Evolutionary conservation across 768 basidiomycete species (phyloP).

Genomic region (Hydnomerulius pinastri): DNA sequence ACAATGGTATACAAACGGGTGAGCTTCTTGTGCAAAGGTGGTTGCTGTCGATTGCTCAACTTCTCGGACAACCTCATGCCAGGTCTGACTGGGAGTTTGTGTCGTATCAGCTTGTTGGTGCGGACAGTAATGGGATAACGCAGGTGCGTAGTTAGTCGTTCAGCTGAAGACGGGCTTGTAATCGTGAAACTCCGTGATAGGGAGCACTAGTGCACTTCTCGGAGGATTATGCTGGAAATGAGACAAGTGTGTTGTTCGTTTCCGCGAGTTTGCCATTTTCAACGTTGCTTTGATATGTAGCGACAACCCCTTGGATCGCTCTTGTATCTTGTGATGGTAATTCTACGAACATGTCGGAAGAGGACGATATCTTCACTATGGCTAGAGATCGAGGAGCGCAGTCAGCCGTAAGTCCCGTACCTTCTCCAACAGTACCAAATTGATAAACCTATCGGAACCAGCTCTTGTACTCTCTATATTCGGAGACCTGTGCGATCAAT

Average conservation of each 20-base stretch:
- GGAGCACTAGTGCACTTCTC: slow-evolving; percentile 86
- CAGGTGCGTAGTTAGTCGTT: slow-evolving; percentile 43
- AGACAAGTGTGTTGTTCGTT: slow-evolving; percentile 51
- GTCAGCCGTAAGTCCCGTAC: slow-evolving; percentile 60
- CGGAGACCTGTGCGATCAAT: slow-evolving; percentile 76
- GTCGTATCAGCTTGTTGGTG: slow-evolving; percentile 60
- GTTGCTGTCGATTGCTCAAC: slow-evolving; percentile 10
- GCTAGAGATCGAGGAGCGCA: slow-evolving; percentile 78
- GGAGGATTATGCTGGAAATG: slow-evolving; percentile 52
- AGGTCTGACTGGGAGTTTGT: slow-evolving; percentile 57
- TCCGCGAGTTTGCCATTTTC: slow-evolving; percentile 11
- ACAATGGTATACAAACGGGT: slow-evolving; percentile 62
- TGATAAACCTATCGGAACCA: slow-evolving; percentile 26
- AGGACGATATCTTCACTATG: slow-evolving; percentile 79
- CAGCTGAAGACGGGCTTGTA: neutral
- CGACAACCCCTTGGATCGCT: slow-evolving; percentile 89
- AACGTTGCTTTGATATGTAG: slow-evolving; percentile 34
- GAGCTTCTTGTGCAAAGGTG: slow-evolving; percentile 12
- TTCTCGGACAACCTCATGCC: slow-evolving; percentile 3
- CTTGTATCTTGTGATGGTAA: slow-evolving; percentile 83
- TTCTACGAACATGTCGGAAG: slow-evolving; percentile 59
- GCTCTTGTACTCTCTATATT: slow-evolving; percentile 78
- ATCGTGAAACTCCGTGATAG: slow-evolving; percentile 34
- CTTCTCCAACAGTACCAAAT: neutral
- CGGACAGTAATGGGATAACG: slow-evolving; percentile 49